These are phyloP conservation scores for Yarrowia sp. DNA, from an alignment of 805 yeast species.

Conservation along the genomic window DNA sequence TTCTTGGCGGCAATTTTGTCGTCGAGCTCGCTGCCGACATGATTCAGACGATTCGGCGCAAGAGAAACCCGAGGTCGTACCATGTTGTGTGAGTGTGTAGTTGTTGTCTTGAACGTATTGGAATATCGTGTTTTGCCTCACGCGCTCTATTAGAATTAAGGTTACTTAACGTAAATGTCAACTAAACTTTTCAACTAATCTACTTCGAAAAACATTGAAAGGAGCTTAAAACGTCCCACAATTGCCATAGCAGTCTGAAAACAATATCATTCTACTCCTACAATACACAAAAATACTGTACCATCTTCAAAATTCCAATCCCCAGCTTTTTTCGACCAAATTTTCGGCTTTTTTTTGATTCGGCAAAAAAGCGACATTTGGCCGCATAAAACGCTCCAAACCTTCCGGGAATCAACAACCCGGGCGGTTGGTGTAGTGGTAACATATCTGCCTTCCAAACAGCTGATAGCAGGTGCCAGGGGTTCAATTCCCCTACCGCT, in stretches of 20 bases:
- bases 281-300: too few relatives aligned
- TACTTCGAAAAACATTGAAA: too few relatives aligned
- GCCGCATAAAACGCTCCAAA: not conserved
- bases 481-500: constrained; percentile 10
- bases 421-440: constrained; percentile 11
- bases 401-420: not conserved
- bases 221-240: too few relatives aligned
- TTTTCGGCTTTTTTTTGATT: too few relatives aligned
- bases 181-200: too few relatives aligned
- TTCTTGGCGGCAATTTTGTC: constrained; percentile 3
- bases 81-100: constrained; percentile 10
- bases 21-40: not conserved
- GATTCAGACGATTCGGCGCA: constrained; percentile 2
- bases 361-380: not conserved
- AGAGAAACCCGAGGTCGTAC: constrained; percentile 19
- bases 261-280: too few relatives aligned
- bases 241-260: too few relatives aligned
- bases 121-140: not conserved
- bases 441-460: not conserved
- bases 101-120: too few relatives aligned
- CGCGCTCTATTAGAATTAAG: too few relatives aligned
- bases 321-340: too few relatives aligned
- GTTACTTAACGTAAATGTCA: too few relatives aligned
- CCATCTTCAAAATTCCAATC: too few relatives aligned
- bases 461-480: constrained; percentile 4